Percentiles rank a stretch among this genome's conserved stretches.
Conservation (phyloP, 1,284 basidiomycete species). For the Veloboletus limbatus region DNA sequence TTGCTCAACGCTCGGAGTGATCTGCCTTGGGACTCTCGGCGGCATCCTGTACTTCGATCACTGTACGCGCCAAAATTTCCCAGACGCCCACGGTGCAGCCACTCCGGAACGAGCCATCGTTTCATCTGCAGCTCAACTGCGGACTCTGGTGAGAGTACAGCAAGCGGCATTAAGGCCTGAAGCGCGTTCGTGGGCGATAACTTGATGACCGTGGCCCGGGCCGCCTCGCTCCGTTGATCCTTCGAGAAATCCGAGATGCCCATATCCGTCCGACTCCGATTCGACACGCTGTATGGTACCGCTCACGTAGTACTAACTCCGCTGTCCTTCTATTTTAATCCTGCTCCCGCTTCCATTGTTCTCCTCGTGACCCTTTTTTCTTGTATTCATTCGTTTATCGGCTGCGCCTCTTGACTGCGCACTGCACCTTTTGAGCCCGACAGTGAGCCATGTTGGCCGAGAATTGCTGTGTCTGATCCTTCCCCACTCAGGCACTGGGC, state of each 20-base stretch:
- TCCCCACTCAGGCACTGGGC: conserved; percentile 8
- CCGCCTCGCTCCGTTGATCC: neutral
- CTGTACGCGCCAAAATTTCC: neutral
- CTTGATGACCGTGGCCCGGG: neutral
- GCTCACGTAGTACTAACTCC: too few species aligned
- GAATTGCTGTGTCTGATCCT: conserved; percentile 16
- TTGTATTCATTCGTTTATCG: neutral
- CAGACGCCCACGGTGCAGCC: neutral
- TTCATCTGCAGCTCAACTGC: neutral
- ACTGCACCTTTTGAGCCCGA: neutral
- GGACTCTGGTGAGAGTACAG: conserved; percentile 8
- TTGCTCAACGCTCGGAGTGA: neutral
- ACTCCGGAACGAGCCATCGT: neutral
- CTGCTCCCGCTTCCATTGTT: neutral
- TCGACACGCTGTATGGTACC: neutral
- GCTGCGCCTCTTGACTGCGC: conserved; percentile 8
- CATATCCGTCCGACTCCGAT: neutral
- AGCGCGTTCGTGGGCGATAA: neutral
- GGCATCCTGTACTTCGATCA: neutral
- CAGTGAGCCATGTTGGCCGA: conserved; percentile 3
- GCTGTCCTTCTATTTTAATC: too few species aligned
- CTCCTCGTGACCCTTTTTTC: neutral
- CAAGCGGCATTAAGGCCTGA: neutral
- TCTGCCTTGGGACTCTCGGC: neutral
- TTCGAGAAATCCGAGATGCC: neutral